Percentiles rank a stretch among this genome's conserved stretches.
Evolutionary conservation across 495 filamentous ascomycete genomes (phyloP).

Genomic region (Darksidea phi): DNA sequence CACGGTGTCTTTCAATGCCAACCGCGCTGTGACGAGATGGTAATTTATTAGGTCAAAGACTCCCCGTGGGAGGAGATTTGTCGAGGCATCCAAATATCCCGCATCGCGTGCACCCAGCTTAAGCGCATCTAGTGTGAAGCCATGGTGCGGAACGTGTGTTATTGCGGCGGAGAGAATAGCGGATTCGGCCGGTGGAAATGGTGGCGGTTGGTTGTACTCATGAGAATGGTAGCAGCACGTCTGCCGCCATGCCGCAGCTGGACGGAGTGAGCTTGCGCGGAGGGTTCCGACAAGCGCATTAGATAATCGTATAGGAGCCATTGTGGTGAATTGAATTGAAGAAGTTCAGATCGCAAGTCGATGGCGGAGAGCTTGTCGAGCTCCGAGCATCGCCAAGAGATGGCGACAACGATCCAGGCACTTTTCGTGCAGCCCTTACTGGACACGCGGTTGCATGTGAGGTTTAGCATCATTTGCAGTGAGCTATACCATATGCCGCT

Average conservation of each 20-base stretch:
- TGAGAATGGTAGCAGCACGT: constrained; percentile 67
- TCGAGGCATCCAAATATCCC: constrained; percentile 81
- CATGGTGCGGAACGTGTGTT: constrained; percentile 73
- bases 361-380: constrained; percentile 3
- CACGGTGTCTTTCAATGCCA: constrained; percentile 54
- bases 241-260: constrained; percentile 9
- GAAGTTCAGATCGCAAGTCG: constrained; percentile 1
- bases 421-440: no score
- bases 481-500: no score
- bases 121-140: constrained; percentile 73
- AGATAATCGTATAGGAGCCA: constrained; percentile 16
- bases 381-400: background rate
- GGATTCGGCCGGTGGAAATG: constrained; percentile 70
- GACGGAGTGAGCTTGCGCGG: constrained; percentile 19
- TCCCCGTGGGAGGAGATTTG: constrained; percentile 75
- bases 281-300: constrained; percentile 7
- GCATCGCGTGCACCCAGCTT: constrained; percentile 75
- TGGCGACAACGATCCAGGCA: no score
- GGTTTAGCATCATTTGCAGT: no score
- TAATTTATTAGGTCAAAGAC: constrained; percentile 80
- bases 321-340: background rate
- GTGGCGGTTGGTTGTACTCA: constrained; percentile 57
- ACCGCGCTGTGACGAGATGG: constrained; percentile 69
- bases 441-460: no score
- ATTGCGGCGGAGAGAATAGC: constrained; percentile 79